Base-by-base conservation (phyloP, 1,284 basidiomycete species). In the Ceratobasidium sp. region DNA sequence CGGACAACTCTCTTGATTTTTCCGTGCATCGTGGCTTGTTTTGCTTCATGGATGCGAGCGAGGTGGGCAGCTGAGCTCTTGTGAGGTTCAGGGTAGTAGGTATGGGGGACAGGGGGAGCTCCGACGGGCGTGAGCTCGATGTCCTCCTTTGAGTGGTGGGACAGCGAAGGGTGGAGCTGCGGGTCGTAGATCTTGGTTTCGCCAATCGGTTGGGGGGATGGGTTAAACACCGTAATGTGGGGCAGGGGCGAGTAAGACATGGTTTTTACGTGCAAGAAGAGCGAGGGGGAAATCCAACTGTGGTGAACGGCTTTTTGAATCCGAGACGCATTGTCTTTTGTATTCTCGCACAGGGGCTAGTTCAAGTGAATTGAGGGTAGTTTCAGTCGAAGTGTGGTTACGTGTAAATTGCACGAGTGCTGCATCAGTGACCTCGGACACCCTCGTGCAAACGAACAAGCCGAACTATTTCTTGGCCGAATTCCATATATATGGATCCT, bases 161-260 rank as follows among this genome's bases (percentile, higher is more conserved):
- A 53, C 27, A 41, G n/a, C n/a, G 51, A 41, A 9, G 49, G 49
- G 29, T 22, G 2, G 29, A 37, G 13, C 13, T 48, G 43, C 5
- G 13, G 16, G 13, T n/a, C 31, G 46, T 62, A 53, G 24, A 6
- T 13, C 14, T 58, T 31, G 24, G 11, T 11, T 1, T 34, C 54
- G 31, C 37, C 41, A 3, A 27, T 62, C 6, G 46, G 58, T 13
- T 53, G 46, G 19, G 69, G 69, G 24, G 34, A 49, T 13, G 16
- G 5, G 4, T 22, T 31, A 31, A 43, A 16, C n/a, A 7, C 16
- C 9, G 41, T 46, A 6, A 41, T 58, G 22, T 39, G 31, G 7
- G 69, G 69, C 1, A 62, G 56, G 31, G 58, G 43, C 19, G 46
- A 13, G 69, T 73, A 73, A 16, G 69, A 62, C 69, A 73, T 73